Percentiles rank a stretch among this genome's conserved stretches.
phyloP scores from a whole-genome alignment of 306 rosid genomes.

The Albizia julibrissin region DNA sequence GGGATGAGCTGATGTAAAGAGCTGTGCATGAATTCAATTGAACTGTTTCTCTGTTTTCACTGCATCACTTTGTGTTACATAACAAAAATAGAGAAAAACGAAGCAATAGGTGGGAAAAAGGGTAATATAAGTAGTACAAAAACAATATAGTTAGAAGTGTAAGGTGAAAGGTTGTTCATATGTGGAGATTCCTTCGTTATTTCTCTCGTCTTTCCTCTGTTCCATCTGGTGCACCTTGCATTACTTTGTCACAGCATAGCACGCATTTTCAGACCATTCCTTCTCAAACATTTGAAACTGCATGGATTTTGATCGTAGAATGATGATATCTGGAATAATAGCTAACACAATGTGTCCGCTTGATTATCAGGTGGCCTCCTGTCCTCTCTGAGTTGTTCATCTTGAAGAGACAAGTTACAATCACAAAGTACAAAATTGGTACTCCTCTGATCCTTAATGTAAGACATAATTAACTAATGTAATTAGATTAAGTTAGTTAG shows the following conservation, averaged over 20 bases:
- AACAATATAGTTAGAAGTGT: background rate
- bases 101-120: background rate
- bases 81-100: background rate
- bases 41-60: background rate
- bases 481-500: too few species aligned
- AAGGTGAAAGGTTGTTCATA: background rate
- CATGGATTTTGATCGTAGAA: background rate
- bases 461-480: too few species aligned
- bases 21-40: background rate
- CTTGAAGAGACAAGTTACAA: background rate
- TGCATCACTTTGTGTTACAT: background rate
- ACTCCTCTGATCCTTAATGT: too few species aligned
- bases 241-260: background rate
- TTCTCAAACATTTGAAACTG: background rate
- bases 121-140: background rate
- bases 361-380: background rate
- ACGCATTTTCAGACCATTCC: background rate
- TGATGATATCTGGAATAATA: background rate
- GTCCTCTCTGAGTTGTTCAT: background rate
- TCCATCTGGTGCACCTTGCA: background rate
- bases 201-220: background rate
- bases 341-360: background rate
- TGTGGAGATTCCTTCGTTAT: background rate
- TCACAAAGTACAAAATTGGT: background rate
- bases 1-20: background rate